Conservation (phyloP, 2,329 filamentous ascomycete species). For the Aureobasidium sp. region DNA sequence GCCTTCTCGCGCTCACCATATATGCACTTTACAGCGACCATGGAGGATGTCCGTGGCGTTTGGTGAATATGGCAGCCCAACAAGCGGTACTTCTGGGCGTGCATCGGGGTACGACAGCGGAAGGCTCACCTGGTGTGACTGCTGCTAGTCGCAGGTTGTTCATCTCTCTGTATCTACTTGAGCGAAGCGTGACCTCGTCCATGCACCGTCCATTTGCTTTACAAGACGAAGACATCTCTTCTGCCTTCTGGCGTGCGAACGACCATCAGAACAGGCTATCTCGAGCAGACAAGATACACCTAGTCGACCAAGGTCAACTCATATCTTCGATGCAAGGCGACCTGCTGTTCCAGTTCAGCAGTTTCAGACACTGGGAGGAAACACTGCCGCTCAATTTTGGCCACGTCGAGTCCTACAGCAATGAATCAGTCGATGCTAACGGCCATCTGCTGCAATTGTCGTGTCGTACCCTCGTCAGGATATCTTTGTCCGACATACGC, state of each 20-base stretch:
- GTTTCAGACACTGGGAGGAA: constrained; percentile 4
- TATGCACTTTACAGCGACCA: background rate
- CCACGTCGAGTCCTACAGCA: background rate
- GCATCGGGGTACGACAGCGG: background rate
- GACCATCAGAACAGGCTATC: background rate
- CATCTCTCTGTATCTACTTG: constrained; percentile 1
- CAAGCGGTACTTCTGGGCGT: background rate
- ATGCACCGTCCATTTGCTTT: background rate
- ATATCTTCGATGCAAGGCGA: background rate
- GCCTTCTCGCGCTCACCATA: background rate
- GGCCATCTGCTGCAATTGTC: background rate
- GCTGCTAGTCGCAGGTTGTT: background rate
- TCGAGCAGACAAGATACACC: background rate
- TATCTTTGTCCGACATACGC: background rate
- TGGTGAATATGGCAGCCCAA: background rate
- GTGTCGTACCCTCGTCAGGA: background rate
- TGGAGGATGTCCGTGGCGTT: constrained; percentile 6
- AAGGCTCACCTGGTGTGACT: background rate
- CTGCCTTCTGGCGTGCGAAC: background rate
- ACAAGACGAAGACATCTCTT: background rate
- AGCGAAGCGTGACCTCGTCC: background rate
- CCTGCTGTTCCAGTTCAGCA: constrained; percentile 2
- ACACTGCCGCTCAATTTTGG: constrained; percentile 3
- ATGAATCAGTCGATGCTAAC: background rate
- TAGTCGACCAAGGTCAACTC: background rate